A percentile compares a stretch with the other conserved stretches of the same genome.
These are phyloP conservation scores for Salix suchowensis DNA, from an alignment of 345 rosid species.

Conservation along the genomic window DNA sequence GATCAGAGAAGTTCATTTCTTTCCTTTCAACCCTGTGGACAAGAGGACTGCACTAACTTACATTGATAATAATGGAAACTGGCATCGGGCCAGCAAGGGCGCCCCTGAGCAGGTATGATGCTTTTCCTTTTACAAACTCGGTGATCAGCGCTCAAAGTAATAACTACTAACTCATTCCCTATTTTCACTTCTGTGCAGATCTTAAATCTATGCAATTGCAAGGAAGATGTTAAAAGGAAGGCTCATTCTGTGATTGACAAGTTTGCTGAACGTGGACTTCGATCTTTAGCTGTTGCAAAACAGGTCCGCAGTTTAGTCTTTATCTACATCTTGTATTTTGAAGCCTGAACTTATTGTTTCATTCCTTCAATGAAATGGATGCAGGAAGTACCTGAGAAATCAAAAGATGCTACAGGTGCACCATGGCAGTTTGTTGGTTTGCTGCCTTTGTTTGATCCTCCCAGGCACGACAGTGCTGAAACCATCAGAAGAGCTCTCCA, in stretches of 20 bases:
- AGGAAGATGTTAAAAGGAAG: conserved; percentile 67
- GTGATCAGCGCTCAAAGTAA: not conserved
- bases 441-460: conserved; percentile 91
- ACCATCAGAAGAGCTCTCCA: conserved; percentile 86
- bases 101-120: conserved; percentile 81
- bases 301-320: conserved; percentile 44
- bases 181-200: conserved; percentile 39
- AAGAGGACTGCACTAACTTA: conserved; percentile 92
- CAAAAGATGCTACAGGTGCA: conserved; percentile 66
- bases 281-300: conserved; percentile 85
- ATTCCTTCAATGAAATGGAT: conserved; percentile 1
- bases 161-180: not conserved
- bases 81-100: conserved; percentile 91
- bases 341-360: not conserved
- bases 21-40: conserved; percentile 89
- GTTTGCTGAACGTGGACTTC: conserved; percentile 90
- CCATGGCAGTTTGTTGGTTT: conserved; percentile 86
- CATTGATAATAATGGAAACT: conserved; percentile 61
- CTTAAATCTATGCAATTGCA: conserved; percentile 59
- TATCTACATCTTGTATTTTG: not conserved
- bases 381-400: conserved; percentile 82
- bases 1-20: conserved; percentile 68
- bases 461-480: conserved; percentile 96
- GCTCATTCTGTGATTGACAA: conserved; percentile 74
- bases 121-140: not conserved